Conservation (phyloP, 1,284 basidiomycete genomes). For the Amylostereum areolatum region DNA sequence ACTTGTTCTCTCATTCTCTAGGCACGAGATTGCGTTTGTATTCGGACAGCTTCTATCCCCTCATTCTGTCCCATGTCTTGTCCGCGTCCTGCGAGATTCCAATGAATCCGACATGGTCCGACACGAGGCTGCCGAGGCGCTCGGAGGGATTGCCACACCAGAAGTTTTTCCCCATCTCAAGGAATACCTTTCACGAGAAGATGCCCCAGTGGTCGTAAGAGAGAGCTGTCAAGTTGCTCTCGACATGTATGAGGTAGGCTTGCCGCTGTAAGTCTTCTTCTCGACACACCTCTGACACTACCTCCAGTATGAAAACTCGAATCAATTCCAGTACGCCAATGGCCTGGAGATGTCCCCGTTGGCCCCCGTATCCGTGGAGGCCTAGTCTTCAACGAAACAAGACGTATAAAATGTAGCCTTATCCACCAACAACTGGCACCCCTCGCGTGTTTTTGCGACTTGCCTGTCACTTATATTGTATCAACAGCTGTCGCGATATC, state of each 20-base stretch:
- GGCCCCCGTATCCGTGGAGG: no score
- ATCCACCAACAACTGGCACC: no score
- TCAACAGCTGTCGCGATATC: no score
- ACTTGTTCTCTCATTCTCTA: constrained; percentile 23
- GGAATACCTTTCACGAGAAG: constrained; percentile 76
- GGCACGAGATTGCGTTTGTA: constrained; percentile 97
- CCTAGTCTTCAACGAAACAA: no score
- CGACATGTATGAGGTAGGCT: constrained; percentile 88
- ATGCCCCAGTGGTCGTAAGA: constrained; percentile 85
- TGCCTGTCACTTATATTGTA: no score
- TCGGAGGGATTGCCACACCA: constrained; percentile 93
- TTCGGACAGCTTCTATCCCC: constrained; percentile 94
- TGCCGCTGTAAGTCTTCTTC: constrained; percentile 1
- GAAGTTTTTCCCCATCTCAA: constrained; percentile 84
- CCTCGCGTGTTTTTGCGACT: no score
- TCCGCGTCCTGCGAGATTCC: constrained; percentile 70
- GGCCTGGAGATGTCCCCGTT: no score
- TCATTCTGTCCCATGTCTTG: constrained; percentile 82
- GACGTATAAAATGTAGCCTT: no score
- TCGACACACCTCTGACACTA: neutral
- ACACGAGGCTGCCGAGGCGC: constrained; percentile 97
- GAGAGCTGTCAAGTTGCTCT: constrained; percentile 97
- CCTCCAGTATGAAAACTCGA: constrained; percentile 80
- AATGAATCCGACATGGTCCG: constrained; percentile 95
- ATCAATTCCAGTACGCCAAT: constrained; percentile 83